Evolutionary conservation across 306 rosid species (phyloP).

Genomic region (Vigna nakashimae): DNA sequence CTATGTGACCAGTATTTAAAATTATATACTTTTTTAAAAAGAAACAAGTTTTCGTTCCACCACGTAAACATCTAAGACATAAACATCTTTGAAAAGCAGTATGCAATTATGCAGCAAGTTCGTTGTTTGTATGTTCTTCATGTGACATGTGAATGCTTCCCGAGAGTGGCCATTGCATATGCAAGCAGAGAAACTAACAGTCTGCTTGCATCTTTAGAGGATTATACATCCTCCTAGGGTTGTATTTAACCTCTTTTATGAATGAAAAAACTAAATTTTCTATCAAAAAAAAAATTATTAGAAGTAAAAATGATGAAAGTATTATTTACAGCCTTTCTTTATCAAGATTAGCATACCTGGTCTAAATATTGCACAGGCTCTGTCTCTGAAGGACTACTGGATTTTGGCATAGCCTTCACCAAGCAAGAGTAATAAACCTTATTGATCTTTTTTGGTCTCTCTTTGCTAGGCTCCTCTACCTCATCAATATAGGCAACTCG

Average conservation of each 20-base stretch:
- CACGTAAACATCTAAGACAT: not conserved
- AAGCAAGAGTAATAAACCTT: constrained; percentile 89
- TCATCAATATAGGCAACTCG: constrained; percentile 97
- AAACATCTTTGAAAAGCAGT: constrained; percentile 3
- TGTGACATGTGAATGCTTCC: not conserved
- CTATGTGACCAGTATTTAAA: not conserved
- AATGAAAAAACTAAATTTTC: not conserved
- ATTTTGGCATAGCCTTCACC: constrained; percentile 94
- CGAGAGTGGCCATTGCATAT: not conserved
- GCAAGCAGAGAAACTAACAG: constrained; percentile 14
- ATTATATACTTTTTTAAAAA: not conserved
- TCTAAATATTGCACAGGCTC: constrained; percentile 84
- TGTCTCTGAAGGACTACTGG: constrained; percentile 71
- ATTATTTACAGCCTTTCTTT: constrained; percentile 8
- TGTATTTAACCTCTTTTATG: constrained; percentile 23
- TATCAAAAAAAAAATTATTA: constrained; percentile 15
- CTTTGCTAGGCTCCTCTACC: constrained; percentile 91
- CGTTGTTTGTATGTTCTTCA: not conserved
- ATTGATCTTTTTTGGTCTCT: constrained; percentile 73
- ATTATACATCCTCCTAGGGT: constrained; percentile 19
- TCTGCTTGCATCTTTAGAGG: not conserved
- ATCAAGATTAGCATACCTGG: constrained; percentile 61
- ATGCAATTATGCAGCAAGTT: constrained; percentile 13
- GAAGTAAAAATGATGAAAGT: not conserved
- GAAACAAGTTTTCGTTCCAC: not conserved